Percentiles rank a stretch among this genome's conserved stretches.
Evolutionary conservation across 176 grass and related monocot species (phyloP).

Genomic region (Triticum monococcum): DNA sequence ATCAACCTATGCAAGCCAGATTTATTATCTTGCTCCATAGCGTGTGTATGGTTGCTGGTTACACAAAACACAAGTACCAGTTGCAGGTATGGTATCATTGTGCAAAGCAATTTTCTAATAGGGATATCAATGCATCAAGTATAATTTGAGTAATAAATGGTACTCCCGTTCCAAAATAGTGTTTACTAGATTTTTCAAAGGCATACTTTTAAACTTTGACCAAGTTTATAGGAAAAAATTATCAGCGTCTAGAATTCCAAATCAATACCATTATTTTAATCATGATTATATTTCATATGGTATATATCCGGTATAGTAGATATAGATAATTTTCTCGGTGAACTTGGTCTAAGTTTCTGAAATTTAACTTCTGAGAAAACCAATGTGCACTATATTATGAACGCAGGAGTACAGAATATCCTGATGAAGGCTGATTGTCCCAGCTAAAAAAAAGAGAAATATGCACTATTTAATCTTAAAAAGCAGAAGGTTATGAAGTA

Average conservation of each 20-base stretch:
- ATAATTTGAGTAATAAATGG: background rate
- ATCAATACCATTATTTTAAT: background rate
- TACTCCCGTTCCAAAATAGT: background rate
- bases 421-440: background rate
- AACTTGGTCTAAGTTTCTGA: background rate
- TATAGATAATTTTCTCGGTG: background rate
- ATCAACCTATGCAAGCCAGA: background rate
- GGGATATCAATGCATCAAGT: background rate
- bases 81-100: constrained; percentile 13
- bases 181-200: background rate
- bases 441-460: background rate
- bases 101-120: background rate
- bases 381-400: background rate
- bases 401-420: background rate
- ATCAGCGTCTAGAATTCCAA: background rate
- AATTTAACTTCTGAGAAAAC: background rate
- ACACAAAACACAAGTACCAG: background rate
- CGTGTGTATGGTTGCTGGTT: background rate
- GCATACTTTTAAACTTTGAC: background rate
- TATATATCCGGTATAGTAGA: background rate
- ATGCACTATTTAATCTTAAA: background rate
- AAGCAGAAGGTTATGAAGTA: constrained; percentile 8
- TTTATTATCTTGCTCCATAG: background rate
- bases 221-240: background rate
- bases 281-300: background rate